phyloP scores from a whole-genome alignment of 2,329 filamentous ascomycete genomes.

The Dryadomyces quercus-mongolicae region DNA sequence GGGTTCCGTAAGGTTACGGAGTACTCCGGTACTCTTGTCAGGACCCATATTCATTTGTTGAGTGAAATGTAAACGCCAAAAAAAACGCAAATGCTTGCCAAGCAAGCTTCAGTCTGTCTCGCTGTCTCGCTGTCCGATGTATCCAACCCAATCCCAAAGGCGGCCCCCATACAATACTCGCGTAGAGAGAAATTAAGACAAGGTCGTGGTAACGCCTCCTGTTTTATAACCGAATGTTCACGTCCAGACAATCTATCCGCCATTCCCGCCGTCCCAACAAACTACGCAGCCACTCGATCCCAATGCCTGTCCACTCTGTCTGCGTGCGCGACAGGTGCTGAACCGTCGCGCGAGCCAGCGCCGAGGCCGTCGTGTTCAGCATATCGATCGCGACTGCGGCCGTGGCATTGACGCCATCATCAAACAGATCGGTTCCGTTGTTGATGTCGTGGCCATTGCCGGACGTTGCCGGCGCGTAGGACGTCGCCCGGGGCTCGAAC shows the following conservation, averaged over 20 bases:
- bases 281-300: slow-evolving; percentile 76
- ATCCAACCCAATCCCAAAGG: too few relatives aligned
- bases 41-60: too few relatives aligned
- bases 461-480: slow-evolving; percentile 13
- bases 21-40: too few relatives aligned
- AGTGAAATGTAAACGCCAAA: too few relatives aligned
- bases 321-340: slow-evolving; percentile 44
- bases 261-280: slow-evolving; percentile 75
- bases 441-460: neutral
- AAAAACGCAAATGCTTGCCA: too few relatives aligned
- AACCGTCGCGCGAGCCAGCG: slow-evolving; percentile 53
- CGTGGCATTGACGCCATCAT: slow-evolving; percentile 33
- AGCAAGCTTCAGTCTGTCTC: too few relatives aligned
- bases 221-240: slow-evolving; percentile 61
- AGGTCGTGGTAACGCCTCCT: too few relatives aligned
- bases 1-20: too few relatives aligned
- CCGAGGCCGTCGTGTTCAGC: slow-evolving; percentile 57
- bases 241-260: slow-evolving; percentile 82
- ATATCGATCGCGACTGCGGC: slow-evolving; percentile 31
- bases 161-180: too few relatives aligned
- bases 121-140: too few relatives aligned
- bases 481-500: slow-evolving; percentile 64
- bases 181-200: too few relatives aligned
- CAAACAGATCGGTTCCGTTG: neutral
- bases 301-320: slow-evolving; percentile 62